These are phyloP conservation scores for Mortierella sp. DNA, from an alignment of 371 early-diverging fungal species.

Conservation along the genomic window DNA sequence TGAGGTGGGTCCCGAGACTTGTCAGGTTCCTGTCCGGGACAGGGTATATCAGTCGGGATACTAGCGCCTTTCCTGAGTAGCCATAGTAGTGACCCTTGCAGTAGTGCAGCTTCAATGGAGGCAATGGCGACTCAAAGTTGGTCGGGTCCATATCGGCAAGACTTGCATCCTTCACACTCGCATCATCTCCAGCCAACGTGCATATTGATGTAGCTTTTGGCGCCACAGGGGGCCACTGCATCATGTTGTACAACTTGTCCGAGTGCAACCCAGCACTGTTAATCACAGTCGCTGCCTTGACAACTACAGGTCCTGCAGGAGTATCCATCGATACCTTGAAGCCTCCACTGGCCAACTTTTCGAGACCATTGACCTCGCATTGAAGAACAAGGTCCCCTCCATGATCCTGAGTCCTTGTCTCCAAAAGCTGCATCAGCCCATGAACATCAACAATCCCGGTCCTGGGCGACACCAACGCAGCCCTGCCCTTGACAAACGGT, in stretches of 20 bases:
- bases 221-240: slow-evolving; percentile 36
- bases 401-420: slow-evolving; percentile 57
- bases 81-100: slow-evolving; percentile 87
- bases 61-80: slow-evolving; percentile 60
- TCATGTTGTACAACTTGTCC: slow-evolving; percentile 73
- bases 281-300: slow-evolving; percentile 75
- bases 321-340: slow-evolving; percentile 61
- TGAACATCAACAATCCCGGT: slow-evolving; percentile 91
- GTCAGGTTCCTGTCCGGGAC: slow-evolving; percentile 82
- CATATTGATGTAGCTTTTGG: not conserved
- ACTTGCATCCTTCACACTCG: not conserved
- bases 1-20: slow-evolving; percentile 87
- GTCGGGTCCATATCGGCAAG: slow-evolving; percentile 4
- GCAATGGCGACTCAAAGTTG: not conserved
- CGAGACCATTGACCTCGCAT: slow-evolving; percentile 66
- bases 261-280: slow-evolving; percentile 87
- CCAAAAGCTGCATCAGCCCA: slow-evolving; percentile 74
- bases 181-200: not conserved
- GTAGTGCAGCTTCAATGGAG: slow-evolving; percentile 67
- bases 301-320: slow-evolving; percentile 57
- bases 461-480: slow-evolving; percentile 76
- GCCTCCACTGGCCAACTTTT: slow-evolving; percentile 15
- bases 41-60: slow-evolving; percentile 87
- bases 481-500: slow-evolving; percentile 69
- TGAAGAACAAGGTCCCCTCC: slow-evolving; percentile 68